A percentile compares a stretch with the other conserved stretches of the same genome.
These are phyloP conservation scores for Oemleria cerasiformis DNA, from an alignment of 306 rosid species.

Conservation along the genomic window DNA sequence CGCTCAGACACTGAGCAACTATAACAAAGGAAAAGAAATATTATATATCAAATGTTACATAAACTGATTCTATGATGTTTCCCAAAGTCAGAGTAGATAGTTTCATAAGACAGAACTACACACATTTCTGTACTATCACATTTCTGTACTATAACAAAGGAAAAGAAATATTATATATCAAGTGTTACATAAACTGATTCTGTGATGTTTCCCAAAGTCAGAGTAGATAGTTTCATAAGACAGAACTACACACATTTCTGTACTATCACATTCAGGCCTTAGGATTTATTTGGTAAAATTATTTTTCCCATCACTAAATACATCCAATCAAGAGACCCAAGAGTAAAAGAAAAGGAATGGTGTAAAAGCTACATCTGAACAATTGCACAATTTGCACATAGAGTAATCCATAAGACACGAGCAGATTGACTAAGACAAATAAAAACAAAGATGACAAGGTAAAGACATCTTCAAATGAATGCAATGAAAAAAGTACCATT, in stretches of 20 bases:
- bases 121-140: not conserved
- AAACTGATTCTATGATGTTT: not conserved
- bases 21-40: not conserved
- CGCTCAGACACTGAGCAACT: not conserved
- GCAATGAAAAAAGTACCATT: not conserved
- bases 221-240: not conserved
- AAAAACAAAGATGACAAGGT: not conserved
- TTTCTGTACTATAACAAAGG: not conserved
- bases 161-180: too few species aligned
- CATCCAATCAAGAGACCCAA: not conserved
- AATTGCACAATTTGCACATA: not conserved
- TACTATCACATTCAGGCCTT: not conserved
- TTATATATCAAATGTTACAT: not conserved
- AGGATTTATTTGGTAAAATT: not conserved
- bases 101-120: not conserved
- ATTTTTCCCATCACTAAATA: not conserved
- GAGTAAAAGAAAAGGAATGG: not conserved
- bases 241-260: not conserved
- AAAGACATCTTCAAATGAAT: not conserved
- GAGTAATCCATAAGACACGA: not conserved
- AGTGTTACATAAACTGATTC: too few species aligned
- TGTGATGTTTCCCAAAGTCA: not conserved
- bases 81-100: not conserved
- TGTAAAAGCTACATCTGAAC: not conserved
- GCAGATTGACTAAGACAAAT: not conserved